Conservation (phyloP, 345 rosid species). For the Moricandia moricandioides region DNA sequence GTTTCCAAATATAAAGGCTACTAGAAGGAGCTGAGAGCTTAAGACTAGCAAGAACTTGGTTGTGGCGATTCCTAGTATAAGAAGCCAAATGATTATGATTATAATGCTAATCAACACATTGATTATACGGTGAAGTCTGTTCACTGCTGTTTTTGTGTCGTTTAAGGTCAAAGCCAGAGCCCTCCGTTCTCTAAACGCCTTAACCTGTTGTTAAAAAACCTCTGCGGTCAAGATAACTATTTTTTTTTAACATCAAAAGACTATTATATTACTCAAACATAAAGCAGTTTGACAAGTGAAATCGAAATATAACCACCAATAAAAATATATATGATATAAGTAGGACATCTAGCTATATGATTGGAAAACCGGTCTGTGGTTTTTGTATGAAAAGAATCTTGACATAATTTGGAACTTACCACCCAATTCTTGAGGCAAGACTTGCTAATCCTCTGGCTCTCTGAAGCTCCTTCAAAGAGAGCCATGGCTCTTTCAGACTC, state of each 20-base stretch:
- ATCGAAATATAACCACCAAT: too few species aligned
- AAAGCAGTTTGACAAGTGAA: too few species aligned
- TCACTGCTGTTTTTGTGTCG: constrained; percentile 77
- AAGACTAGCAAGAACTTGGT: constrained; percentile 52
- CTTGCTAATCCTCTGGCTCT: constrained; percentile 54
- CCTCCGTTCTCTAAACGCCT: constrained; percentile 65
- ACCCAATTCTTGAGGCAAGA: constrained; percentile 73
- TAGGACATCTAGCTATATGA: too few species aligned
- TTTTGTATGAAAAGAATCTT: background rate
- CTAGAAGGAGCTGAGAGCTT: constrained; percentile 59
- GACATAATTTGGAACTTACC: constrained; percentile 39
- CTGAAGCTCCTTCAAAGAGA: constrained; percentile 67
- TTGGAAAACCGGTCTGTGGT: background rate
- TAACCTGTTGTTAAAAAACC: constrained; percentile 40
- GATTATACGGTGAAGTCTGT: constrained; percentile 65
- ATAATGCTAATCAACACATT: constrained; percentile 55
- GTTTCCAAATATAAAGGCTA: constrained; percentile 74
- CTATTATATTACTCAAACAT: background rate
- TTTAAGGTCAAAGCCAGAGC: constrained; percentile 68
- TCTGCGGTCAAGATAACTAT: background rate
- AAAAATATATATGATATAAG: too few species aligned
- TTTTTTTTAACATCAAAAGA: background rate
- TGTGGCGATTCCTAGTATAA: constrained; percentile 69
- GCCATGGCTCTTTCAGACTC: constrained; percentile 65
- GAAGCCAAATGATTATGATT: constrained; percentile 50